Base-by-base conservation (phyloP, 768 basidiomycete genomes). In the Podaxis rugospora region DNA sequence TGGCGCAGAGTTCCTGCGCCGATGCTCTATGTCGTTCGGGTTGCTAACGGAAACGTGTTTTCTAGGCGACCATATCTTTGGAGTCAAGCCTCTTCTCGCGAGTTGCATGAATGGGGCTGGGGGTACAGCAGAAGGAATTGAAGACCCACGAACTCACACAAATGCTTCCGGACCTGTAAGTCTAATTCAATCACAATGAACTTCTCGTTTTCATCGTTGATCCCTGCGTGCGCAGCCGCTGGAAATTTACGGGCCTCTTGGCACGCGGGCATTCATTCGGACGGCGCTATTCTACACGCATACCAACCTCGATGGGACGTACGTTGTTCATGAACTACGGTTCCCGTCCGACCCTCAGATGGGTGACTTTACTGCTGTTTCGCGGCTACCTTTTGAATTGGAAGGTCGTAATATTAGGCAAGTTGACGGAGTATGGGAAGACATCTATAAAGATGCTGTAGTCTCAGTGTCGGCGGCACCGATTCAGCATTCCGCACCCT, bases 241-340 rank as follows among this genome's bases (percentile, higher is more conserved):
- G 2, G 90, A 95, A 70, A 91, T 95, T 55, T 95, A 93, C 65
- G 93, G 93, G 5, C 93, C 92, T 10, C 72, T 86, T 5, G 93
- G 93, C 18, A 91, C 90, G 1, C 86, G 93, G 23, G 85, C 88
- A 25, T 93, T 92, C 68, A 76, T 95, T 62, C 88, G 93, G 47
- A 80, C 75, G 51, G 82, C 84, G 32, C 79, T 95, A 53, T 70
- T 72, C 23, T 87, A 86, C 67, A 90, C 92, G 1, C 78, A 92
- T 66, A 87, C 89, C 6, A 74, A 83, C 18, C 78, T 94, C 25
- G 83, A 81, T 9, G 71, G 75, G 0, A 81, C 86, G 2, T 95
- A 90, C 67, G 82, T 90, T 55, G 90, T 95, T 25, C 92, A 95
- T 71, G 93, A 95, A 70, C 78, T 95, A 14, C 85, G 87, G 18